Conservation (phyloP, 2,329 filamentous ascomycete genomes). For the Ilyonectria robusta region DNA sequence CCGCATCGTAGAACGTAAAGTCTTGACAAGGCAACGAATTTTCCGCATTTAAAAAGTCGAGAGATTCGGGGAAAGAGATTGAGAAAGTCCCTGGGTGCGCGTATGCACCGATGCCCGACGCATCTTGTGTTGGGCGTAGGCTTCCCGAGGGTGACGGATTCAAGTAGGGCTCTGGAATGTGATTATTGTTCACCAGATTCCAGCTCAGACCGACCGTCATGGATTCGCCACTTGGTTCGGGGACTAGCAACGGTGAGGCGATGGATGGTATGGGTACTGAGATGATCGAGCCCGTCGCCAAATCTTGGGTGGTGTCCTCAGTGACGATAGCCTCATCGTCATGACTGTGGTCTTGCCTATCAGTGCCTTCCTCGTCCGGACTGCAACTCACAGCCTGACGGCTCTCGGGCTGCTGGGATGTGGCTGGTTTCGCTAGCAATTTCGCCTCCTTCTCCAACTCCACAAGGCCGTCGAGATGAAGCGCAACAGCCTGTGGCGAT, state of each 20-base stretch:
- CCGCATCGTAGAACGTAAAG: background rate
- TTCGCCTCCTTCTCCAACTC: conserved; percentile 7
- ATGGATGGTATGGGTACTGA: background rate
- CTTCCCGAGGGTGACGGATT: background rate
- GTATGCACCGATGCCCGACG: background rate
- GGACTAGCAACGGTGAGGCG: background rate
- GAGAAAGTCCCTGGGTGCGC: background rate
- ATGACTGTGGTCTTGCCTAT: background rate
- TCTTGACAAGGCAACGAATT: background rate
- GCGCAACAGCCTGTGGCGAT: background rate
- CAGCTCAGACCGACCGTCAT: background rate
- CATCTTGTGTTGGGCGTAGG: background rate
- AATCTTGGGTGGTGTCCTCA: background rate
- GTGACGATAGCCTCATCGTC: background rate
- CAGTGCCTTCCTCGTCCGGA: background rate
- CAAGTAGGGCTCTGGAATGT: background rate
- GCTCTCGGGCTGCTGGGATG: background rate
- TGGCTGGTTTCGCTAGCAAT: background rate
- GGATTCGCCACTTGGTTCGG: background rate
- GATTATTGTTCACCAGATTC: background rate
- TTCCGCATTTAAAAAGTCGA: background rate
- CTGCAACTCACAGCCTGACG: background rate
- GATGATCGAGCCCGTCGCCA: background rate
- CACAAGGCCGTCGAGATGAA: conserved; percentile 6
- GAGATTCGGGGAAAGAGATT: background rate